A percentile compares a stretch with the other conserved stretches of the same genome.
phyloP scores from a whole-genome alignment of 768 basidiomycete species.

The Macrolepiota fuliginosa region DNA sequence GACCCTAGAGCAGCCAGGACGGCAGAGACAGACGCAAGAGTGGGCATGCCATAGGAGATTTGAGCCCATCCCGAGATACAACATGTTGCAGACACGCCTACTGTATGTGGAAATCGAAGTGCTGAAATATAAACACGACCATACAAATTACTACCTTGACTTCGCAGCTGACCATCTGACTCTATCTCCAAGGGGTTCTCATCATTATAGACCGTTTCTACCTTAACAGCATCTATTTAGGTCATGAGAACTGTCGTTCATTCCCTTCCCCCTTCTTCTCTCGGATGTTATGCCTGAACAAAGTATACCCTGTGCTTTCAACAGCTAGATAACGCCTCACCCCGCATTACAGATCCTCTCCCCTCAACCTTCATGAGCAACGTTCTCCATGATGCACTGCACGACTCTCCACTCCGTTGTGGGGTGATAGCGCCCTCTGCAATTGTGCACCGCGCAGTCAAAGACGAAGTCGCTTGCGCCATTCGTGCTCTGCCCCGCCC shows the following conservation, averaged over 20 bases:
- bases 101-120: too few species aligned
- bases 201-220: background rate
- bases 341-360: background rate
- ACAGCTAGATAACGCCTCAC: too few species aligned
- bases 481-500: background rate
- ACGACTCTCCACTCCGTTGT: background rate
- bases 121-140: too few species aligned
- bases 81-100: too few species aligned
- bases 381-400: background rate
- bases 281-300: background rate
- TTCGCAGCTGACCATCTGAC: background rate
- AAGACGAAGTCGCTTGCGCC: background rate
- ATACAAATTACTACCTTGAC: background rate
- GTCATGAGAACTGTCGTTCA: background rate
- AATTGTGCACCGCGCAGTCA: background rate
- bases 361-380: background rate
- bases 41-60: too few species aligned
- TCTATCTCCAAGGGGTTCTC: constrained; percentile 28
- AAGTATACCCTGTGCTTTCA: too few species aligned
- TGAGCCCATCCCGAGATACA: too few species aligned
- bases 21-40: too few species aligned
- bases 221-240: constrained; percentile 4
- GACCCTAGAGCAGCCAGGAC: too few species aligned
- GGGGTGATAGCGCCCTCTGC: background rate
- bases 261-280: background rate